These are phyloP conservation scores for Dysphania ambrosioides DNA, from an alignment of 148 eudicot genomes.

Conservation along the genomic window DNA sequence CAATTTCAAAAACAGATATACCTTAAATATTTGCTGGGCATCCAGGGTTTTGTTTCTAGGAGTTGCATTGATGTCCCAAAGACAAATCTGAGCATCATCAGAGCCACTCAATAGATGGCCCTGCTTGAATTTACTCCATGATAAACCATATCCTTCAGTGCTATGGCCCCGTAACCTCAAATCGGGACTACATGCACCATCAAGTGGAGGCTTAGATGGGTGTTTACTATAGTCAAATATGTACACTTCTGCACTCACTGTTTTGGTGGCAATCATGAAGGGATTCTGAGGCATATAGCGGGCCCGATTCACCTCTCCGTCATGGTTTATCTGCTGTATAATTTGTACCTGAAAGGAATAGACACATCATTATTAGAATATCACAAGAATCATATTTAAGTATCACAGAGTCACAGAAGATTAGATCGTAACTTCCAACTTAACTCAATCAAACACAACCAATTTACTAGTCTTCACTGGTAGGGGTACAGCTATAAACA, in stretches of 20 bases:
- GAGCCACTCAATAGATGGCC: slow-evolving; percentile 78
- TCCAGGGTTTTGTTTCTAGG: slow-evolving; percentile 57
- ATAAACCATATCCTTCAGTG: slow-evolving; percentile 82
- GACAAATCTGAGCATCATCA: slow-evolving; percentile 77
- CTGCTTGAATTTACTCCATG: slow-evolving; percentile 72
- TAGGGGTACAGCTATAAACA: neutral
- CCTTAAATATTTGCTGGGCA: slow-evolving; percentile 69
- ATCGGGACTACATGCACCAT: slow-evolving; percentile 77
- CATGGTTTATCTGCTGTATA: slow-evolving; percentile 86
- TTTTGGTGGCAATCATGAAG: slow-evolving; percentile 84
- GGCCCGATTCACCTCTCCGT: slow-evolving; percentile 90
- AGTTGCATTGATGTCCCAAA: slow-evolving; percentile 71
- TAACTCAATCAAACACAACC: neutral
- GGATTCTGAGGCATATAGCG: slow-evolving; percentile 93
- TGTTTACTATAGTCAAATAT: slow-evolving; percentile 87
- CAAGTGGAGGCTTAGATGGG: slow-evolving; percentile 80
- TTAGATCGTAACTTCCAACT: neutral
- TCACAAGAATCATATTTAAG: slow-evolving; percentile 1
- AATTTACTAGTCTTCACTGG: neutral
- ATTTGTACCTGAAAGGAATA: slow-evolving; percentile 64
- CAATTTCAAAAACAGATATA: slow-evolving; percentile 14
- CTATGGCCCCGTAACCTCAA: slow-evolving; percentile 82
- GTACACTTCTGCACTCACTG: slow-evolving; percentile 79
- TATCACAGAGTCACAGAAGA: neutral
- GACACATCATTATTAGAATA: neutral